Base-by-base conservation (phyloP, 371 early-diverging fungal genomes). In the Lichtheimia ornata region DNA sequence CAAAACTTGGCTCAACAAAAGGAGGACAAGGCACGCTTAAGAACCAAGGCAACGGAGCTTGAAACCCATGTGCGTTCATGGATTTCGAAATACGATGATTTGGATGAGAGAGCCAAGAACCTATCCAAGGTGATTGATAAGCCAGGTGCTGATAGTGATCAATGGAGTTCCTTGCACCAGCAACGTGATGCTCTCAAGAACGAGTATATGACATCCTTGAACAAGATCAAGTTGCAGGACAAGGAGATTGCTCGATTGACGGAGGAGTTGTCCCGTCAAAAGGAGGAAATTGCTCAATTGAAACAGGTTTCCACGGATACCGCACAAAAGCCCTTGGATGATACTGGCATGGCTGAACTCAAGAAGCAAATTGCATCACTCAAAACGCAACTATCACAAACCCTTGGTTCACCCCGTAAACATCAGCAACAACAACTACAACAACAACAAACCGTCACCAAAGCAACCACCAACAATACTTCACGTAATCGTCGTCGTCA, bases 271-370 rank as follows among this genome's bases (percentile, higher is more conserved):
- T 62, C 77, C 14, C 77, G 79, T 58, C 83, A 84, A 62, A 84
- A 88, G 61, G 89, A 91, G 28, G 91, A 91, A 73, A 85, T 92
- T 14, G 77, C 85, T n/a, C 80, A 80, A 56, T 74, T 96, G 43
- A 42, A 47, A 42, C 24, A 57, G 14, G 57, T 25, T 22, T 63
- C 63, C 1, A 77, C 87, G 28, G 78, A 76, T 56, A 24, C 65
- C 14, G 65, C 61, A n/a, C 60, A 66, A 43, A 63, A 63, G 17
- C 52, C 63, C 1, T 27, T 52, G 57, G 53, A 52, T 25, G 63
- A 63, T n/a, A 49, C 55, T 14, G 55, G 68, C 42, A 58, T 72
- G 55, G 27, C 58, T 18, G 72, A 66, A 20, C 58, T 77, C 15
- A 67, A 63, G 58, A 55, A 60, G 9, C 71, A 77, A 42, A 72